Evolutionary conservation across 371 early-diverging fungal genomes (phyloP), one percentile per base, ranked within the genome.

Genomic region (Basidiobolus heterosporus): DNA sequence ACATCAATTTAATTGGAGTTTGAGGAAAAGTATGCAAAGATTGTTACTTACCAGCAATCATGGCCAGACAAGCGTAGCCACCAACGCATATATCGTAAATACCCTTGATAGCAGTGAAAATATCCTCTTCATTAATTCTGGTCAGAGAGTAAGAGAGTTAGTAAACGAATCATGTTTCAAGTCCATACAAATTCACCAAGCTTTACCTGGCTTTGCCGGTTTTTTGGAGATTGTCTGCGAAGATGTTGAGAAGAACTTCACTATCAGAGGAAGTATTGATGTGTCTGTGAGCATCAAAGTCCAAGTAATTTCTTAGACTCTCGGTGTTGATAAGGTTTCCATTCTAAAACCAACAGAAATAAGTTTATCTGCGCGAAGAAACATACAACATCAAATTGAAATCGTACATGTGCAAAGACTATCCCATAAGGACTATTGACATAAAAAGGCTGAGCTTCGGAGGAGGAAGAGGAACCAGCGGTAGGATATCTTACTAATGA

Each of bases 251-350:
- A 45, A 95, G 66, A 37, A 95, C 61, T 69, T 97, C 98, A 44
- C 93, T 91, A 68, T 97, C 98, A 8, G 94, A 93, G 60, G 92
- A 90, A 5, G 98, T 97, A 70, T 97, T 97, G 67, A 97, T 91
- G 58, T 97, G 98, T 45, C 98, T 84, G 65, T 95, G 97, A 35
- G 95, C 93, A 39, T 83, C 81, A 52, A 74, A 64, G 62, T 95
- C 98, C 46, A 97, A 58, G 53, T 80, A 92, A 14, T 66, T 69
- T 52, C 79, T 73, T 47, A 97, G 69, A 54, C 91, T 89, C 21
- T 60, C 65, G 42, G 91, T 82, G 63, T 97, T 97, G 39, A 91
- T 89, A 59, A 97, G 67, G 61, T 95, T 97, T 30, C 98, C 98
- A 59, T 97, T 97, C 85, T 85, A 67, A 30, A 24, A 42, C 16